Base-by-base conservation (phyloP, 345 rosid species). In the Citrus cavaleriei region DNA sequence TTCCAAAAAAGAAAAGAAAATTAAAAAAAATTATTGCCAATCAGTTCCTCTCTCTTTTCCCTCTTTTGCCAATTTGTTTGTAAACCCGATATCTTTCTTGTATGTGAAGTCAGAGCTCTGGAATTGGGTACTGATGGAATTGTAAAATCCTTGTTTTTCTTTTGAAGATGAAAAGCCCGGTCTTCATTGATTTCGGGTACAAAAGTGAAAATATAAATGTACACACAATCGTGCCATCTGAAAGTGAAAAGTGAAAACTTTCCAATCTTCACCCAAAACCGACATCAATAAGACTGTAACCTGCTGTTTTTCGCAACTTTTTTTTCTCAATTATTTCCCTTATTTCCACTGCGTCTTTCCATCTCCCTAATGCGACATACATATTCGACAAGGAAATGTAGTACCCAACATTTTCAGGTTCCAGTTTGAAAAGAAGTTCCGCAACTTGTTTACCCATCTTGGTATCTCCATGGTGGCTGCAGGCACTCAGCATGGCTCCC, bases 401-500 rank as follows among this genome's bases (percentile, higher is more conserved):
- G 58, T 83, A 82, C 54, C 90, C 78, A 3, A 76, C 70, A 82
- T 89, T 92, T 74, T 76, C 86, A 27, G 94, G 92, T 64, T 89
- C 94, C 89, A 89, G 32, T 59, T 81, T 73, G 64, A 90, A 90
- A 65, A 91, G 86, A 73, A 79, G 78, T 60, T 91, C 84, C 35
- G 90, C 92, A 68, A 82, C 93, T 76, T 82, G 79, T 74, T 83
- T 87, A 18, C 88, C 94, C 68, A 88, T 42, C 68, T 83, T 68
- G 61, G 82, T 61, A 59, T 87, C 86, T 22, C 89, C 89, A 21
- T 86, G 87, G 76, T 83, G 79, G 66, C 81, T 82, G 67, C 92
- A 89, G 77, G 89, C 89, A 82, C 89, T 84, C 34, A 89, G 82
- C 82, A 89, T 77, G 72, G 91, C 92, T 16, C 94, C 94, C 89